A percentile compares a stretch with the other conserved stretches of the same genome.
Conservation (phyloP, 495 filamentous ascomycete species). For the Hypoxylon cercidicola region DNA sequence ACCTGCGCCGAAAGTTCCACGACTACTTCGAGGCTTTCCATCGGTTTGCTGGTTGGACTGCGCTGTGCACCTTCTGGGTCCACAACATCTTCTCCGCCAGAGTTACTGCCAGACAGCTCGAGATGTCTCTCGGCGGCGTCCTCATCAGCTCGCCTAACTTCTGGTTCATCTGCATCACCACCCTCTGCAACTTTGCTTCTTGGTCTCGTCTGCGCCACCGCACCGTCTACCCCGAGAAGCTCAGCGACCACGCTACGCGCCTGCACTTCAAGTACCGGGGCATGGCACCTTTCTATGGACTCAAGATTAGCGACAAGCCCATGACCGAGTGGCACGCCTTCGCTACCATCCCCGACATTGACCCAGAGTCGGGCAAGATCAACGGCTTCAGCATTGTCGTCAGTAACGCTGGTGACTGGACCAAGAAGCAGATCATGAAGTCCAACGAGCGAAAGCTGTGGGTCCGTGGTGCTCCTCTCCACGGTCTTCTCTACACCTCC, state of each 20-base stretch:
- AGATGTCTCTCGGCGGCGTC: constrained; percentile 48
- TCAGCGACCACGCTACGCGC: constrained; percentile 76
- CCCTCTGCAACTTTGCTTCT: constrained; percentile 69
- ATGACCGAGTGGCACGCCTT: constrained; percentile 85
- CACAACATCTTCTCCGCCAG: constrained; percentile 70
- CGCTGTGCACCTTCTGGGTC: constrained; percentile 69
- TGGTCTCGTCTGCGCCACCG: constrained; percentile 74
- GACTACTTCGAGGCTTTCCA: constrained; percentile 75
- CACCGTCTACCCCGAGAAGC: constrained; percentile 67
- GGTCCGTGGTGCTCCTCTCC: constrained; percentile 63
- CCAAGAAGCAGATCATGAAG: constrained; percentile 67
- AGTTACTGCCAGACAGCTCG: constrained; percentile 63
- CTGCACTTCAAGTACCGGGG: constrained; percentile 73
- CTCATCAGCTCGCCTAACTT: constrained; percentile 69
- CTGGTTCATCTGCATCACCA: constrained; percentile 73
- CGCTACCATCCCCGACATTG: constrained; percentile 72
- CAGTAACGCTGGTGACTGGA: constrained; percentile 90
- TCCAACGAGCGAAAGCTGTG: constrained; percentile 67
- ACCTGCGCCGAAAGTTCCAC: constrained; percentile 64
- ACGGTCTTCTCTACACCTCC: constrained; percentile 78
- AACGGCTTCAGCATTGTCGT: constrained; percentile 77
- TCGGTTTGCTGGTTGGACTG: constrained; percentile 72
- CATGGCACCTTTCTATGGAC: constrained; percentile 61
- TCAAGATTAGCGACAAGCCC: constrained; percentile 65
- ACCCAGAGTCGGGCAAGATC: constrained; percentile 55